Percentiles rank a stretch among this genome's conserved stretches.
Conservation (phyloP, 495 filamentous ascomycete species). For the Aspergillus affinis region DNA sequence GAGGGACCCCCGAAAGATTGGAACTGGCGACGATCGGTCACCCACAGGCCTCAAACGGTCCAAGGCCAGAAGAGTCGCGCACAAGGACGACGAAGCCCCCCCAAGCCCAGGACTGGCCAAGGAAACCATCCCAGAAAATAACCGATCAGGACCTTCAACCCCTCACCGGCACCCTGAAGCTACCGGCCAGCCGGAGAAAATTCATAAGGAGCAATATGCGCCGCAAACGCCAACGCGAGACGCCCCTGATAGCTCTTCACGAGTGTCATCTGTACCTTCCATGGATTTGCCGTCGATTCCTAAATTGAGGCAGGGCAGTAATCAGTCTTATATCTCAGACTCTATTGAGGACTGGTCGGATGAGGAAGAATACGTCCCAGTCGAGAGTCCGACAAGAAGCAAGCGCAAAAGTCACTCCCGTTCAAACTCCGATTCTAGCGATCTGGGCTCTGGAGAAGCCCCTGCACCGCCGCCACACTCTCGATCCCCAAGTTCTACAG, state of each 20-base stretch:
- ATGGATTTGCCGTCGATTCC: constrained; percentile 57
- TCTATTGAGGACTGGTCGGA: constrained; percentile 36
- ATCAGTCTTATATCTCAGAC: constrained; percentile 35
- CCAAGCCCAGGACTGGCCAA: constrained; percentile 27
- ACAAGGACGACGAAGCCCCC: constrained; percentile 39
- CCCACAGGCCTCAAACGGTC: constrained; percentile 50
- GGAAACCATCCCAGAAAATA: constrained; percentile 8
- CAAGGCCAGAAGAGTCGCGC: constrained; percentile 54
- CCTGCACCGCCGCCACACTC: constrained; percentile 55
- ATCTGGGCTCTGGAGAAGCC: constrained; percentile 34
- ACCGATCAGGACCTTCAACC: constrained; percentile 9
- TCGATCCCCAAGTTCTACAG: constrained; percentile 46
- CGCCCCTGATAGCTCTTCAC: constrained; percentile 33
- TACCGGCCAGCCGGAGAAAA: constrained; percentile 28
- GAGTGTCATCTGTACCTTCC: constrained; percentile 58
- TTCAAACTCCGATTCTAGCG: constrained; percentile 28
- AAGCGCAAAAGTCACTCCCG: constrained; percentile 34
- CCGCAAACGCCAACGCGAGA: constrained; percentile 25
- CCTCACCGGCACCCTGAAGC: constrained; percentile 28
- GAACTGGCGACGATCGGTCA: constrained; percentile 26
- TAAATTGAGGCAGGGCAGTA: constrained; percentile 50
- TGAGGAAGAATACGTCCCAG: constrained; percentile 24
- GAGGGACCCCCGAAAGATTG: constrained; percentile 23
- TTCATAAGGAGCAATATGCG: constrained; percentile 21
- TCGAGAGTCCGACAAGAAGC: constrained; percentile 36